phyloP scores from a whole-genome alignment of 2,329 filamentous ascomycete genomes.

The Pseudocercospora musae region DNA sequence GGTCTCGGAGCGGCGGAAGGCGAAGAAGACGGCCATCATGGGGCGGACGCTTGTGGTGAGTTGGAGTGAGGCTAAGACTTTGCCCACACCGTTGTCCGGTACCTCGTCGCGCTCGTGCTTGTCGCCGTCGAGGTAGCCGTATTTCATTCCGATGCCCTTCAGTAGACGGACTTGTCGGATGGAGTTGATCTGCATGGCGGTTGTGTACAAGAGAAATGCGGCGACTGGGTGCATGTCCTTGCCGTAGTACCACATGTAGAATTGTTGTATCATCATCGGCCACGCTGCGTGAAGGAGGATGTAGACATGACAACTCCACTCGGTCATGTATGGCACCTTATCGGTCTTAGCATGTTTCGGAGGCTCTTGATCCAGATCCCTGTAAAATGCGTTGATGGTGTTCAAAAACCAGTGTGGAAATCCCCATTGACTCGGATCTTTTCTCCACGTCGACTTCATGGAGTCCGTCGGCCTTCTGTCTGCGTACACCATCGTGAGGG shows the following conservation, averaged over 20 bases:
- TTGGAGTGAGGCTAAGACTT: conserved; percentile 18
- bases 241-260: conserved; percentile 34
- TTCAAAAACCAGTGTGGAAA: conserved; percentile 20
- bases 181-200: conserved; percentile 40
- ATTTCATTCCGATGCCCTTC: conserved; percentile 38
- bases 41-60: conserved; percentile 24
- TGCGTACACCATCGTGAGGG: background rate
- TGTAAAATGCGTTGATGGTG: conserved; percentile 16
- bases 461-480: conserved; percentile 22
- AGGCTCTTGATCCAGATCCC: conserved; percentile 8
- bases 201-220: conserved; percentile 39
- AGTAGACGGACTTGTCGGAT: conserved; percentile 41
- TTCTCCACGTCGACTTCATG: conserved; percentile 26
- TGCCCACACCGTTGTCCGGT: conserved; percentile 36
- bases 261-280: conserved; percentile 40
- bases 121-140: conserved; percentile 45
- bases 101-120: conserved; percentile 43
- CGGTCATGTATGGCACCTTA: conserved; percentile 39
- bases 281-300: conserved; percentile 39
- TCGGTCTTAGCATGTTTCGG: conserved; percentile 30
- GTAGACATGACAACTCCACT: conserved; percentile 39
- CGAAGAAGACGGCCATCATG: conserved; percentile 20
- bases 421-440: conserved; percentile 20
- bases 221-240: conserved; percentile 32
- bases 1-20: conserved; percentile 14